Conservation (phyloP, 1,139 yeast genomes). For the Hemisphaericaspora subhashii region DNA sequence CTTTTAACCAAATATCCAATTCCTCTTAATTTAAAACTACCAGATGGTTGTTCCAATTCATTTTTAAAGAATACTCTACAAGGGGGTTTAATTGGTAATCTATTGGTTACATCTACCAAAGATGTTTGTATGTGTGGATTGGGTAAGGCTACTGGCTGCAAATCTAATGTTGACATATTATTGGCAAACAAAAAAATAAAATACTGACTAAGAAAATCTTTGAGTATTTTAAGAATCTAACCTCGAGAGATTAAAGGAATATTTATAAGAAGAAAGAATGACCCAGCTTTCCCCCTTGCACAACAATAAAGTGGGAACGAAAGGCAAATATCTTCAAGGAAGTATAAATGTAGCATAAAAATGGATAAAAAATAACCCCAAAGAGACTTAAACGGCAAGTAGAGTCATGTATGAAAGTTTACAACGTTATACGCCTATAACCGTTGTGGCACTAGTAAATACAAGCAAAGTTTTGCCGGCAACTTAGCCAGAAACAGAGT, state of each 20-base stretch:
- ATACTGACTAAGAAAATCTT: background rate
- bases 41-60: slow-evolving; percentile 69
- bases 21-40: slow-evolving; percentile 72
- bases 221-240: background rate
- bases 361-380: background rate
- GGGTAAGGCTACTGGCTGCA: slow-evolving; percentile 13
- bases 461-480: background rate
- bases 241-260: background rate
- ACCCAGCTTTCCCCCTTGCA: background rate
- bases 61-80: slow-evolving; percentile 58
- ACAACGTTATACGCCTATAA: background rate
- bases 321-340: background rate
- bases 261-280: background rate
- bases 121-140: slow-evolving; percentile 44
- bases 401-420: background rate
- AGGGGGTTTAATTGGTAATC: slow-evolving; percentile 31
- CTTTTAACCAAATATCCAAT: slow-evolving; percentile 49
- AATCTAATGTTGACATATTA: slow-evolving; percentile 15
- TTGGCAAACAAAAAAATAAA: background rate
- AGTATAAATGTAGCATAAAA: background rate
- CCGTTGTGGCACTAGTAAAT: background rate
- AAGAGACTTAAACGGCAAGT: background rate
- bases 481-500: background rate
- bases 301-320: background rate
- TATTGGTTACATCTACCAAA: slow-evolving; percentile 35